phyloP scores from a whole-genome alignment of 2,329 filamentous ascomycete species.

The Dactylellina cionopaga region DNA sequence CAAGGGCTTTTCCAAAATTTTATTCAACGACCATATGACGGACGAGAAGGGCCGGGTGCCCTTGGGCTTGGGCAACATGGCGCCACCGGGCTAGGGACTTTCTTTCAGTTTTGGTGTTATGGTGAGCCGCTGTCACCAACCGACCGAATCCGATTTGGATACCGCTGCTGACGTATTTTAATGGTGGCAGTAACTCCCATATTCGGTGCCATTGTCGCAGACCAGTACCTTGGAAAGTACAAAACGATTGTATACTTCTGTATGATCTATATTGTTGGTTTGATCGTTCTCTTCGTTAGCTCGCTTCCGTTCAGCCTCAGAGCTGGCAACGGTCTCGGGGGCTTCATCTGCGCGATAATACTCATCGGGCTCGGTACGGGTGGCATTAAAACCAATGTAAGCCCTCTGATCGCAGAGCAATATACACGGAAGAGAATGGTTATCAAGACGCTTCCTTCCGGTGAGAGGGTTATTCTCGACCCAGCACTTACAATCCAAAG shows the following conservation, averaged over 20 bases:
- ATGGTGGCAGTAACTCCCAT: slow-evolving; percentile 69
- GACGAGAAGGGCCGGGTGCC: slow-evolving; percentile 63
- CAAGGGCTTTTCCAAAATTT: slow-evolving; percentile 65
- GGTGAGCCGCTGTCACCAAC: slow-evolving; percentile 69
- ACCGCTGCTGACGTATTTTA: too few relatives aligned
- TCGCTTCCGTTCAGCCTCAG: slow-evolving; percentile 67
- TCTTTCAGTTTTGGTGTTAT: slow-evolving; percentile 68
- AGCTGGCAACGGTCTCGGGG: slow-evolving; percentile 66
- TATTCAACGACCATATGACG: slow-evolving; percentile 56
- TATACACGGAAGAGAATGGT: slow-evolving; percentile 69
- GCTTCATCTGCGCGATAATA: slow-evolving; percentile 69
- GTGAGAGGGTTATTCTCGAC: slow-evolving; percentile 73
- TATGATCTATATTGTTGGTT: slow-evolving; percentile 69
- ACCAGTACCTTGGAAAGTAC: slow-evolving; percentile 71
- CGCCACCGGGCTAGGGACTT: slow-evolving; percentile 68
- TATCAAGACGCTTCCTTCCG: slow-evolving; percentile 64
- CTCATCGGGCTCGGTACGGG: slow-evolving; percentile 74
- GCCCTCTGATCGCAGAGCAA: slow-evolving; percentile 72
- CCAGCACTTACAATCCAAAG: slow-evolving; percentile 73
- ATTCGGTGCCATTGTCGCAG: slow-evolving; percentile 68
- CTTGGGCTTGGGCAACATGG: slow-evolving; percentile 68
- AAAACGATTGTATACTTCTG: slow-evolving; percentile 70
- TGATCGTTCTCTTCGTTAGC: slow-evolving; percentile 67
- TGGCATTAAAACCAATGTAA: slow-evolving; percentile 74
- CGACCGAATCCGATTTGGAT: too few relatives aligned